Evolutionary conservation across 768 basidiomycete species (phyloP), one percentile per base, ranked within the genome.

Genomic region (Naematelia aurantialba): DNA sequence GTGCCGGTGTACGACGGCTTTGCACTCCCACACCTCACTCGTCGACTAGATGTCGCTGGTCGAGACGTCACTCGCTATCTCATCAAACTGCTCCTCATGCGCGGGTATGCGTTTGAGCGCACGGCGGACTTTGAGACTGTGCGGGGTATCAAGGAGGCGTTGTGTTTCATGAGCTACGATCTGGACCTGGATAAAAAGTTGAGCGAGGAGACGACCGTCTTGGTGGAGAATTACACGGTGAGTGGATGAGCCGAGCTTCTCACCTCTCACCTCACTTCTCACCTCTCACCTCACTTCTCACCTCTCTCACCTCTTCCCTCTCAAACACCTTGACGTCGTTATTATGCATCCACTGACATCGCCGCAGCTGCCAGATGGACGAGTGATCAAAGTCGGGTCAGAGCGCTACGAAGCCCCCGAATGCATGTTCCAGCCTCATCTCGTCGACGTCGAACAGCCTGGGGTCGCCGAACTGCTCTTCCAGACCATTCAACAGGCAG

Each of bases 61-160:
- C 86, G 96, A 65, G 96, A 99, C 76, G 96, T 99, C 48, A 99
- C 96, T 47, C 86, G 92, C 69, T 99, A 99, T 79, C 81, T 99
- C 78, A 99, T 99, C 84, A 99, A 98, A 80, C 83, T 99, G n/a
- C 82, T 99, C 30, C 85, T 98, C 68, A 97, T 97, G 93, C 86
- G 94, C n/a, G 96, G 96, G n/a, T 98, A 99, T 77, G 96, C 96
- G 0, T 98, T 99, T 83, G 98, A 99, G 79, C 86, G 96, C 42
- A 99, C 96, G 2, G 96, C 96, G 25, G 96, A 99, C 80, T 99
- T 99, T 70, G 96, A 99, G 81, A 99, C 96, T 1, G 96, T 99
- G 21, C 81, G 94, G 29, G 91, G 96, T 77, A 98, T 99, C 80
- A 99, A 99, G 80, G 96, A 99, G 82, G 96, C 93, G 77, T 79